Evolutionary conservation across 495 filamentous ascomycete genomes (phyloP), one percentile per base, ranked within the genome.

Genomic region (Pyronema omphalodes): DNA sequence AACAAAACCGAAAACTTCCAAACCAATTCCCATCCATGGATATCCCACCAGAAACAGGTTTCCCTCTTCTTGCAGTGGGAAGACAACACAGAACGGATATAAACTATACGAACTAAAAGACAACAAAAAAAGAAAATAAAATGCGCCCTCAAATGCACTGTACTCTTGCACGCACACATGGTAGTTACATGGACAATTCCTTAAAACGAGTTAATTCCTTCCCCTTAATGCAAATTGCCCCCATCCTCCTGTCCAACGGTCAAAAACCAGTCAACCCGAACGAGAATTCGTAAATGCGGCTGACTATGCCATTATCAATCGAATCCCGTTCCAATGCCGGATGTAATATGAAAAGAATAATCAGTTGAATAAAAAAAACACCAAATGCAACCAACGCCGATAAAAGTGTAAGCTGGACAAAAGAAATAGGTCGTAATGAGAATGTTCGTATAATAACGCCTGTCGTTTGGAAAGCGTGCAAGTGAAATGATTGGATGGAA

Each of bases 391-490:
- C 51, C 44, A 58, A 55, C 37, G 29, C 46, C 44, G 29, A 23
- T 43, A 40, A 53, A 50, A 45, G n/a, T 53, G 33, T 40, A 51
- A 54, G 35, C 14, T 9, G 18, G 33, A 29, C 49, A 33, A 18
- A 51, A 15, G 58, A 54, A 54, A 56, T 33, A 58, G 58, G 45
- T 60, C 58, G 15, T 60, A 56, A 51, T 52, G 55, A 59, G 51
- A 6, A 41, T 41, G 39, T 12, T 41, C 39, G 15, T 41, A 41
- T 41, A 41, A 7, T 41, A 6, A 12, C 11, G 39, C 39, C 51
- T 59, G 60, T 48, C 55, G 44, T 50, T 59, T 44, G 53, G 19
- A 57, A 57, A 49, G 60, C 54, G 60, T 51, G 17, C 51, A 60
- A 46, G 19, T 50, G 29, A 29, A 29, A 29, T 29, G 5, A 5